Base-by-base conservation (phyloP, 495 filamentous ascomycete species). In the Staphylotrichum longicolle region DNA sequence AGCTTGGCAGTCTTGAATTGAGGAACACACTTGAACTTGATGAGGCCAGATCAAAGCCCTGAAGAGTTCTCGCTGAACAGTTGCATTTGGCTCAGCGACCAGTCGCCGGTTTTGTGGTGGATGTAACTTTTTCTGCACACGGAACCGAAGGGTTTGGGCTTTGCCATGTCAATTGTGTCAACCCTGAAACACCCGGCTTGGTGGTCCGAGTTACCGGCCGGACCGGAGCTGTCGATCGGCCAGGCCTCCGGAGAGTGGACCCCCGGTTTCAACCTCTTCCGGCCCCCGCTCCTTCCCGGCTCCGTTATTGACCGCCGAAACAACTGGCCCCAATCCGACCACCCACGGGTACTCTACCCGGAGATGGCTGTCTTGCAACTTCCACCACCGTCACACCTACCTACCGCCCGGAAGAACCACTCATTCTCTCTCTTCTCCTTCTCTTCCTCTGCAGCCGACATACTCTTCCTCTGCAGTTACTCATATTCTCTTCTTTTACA, bases 361-460 rank as follows among this genome's bases (percentile, higher is more conserved):
- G 11, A 40, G 20, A 2, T 39, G 3, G 1, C 11, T 34, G 34
- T 14, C 32, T 3, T 37, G 10, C 14, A 64, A 52, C 50, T 35
- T 66, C 64, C 1, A 52, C 54, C n/a, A 60, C 59, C 15, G 54
- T 57, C 5, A 63, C 58, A 30, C 42, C 57, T 5, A 15, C 58
- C 32, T 5, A 15, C 58, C 32, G 61, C 14, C 48, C 45, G 34
- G 15, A 55, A 14, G 8, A 8, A 55, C 20, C 20, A 27, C 20
- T 9, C 27, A n/a, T n/a, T 27, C 20, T 3, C 39, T 33, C 40
- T 55, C 53, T 55, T 44, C 12, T 33, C 44, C 59, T 56, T 57
- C 47, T 15, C 20, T 27, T 27, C 20, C 0, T 27, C 20, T 27
- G 20, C 20, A 27, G 20, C 20, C 20, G 20, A 27, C 1, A 0